A percentile compares a stretch with the other conserved stretches of the same genome.
Conservation (phyloP, 2,329 filamentous ascomycete genomes). For the Pestalotiopsis sp. region DNA sequence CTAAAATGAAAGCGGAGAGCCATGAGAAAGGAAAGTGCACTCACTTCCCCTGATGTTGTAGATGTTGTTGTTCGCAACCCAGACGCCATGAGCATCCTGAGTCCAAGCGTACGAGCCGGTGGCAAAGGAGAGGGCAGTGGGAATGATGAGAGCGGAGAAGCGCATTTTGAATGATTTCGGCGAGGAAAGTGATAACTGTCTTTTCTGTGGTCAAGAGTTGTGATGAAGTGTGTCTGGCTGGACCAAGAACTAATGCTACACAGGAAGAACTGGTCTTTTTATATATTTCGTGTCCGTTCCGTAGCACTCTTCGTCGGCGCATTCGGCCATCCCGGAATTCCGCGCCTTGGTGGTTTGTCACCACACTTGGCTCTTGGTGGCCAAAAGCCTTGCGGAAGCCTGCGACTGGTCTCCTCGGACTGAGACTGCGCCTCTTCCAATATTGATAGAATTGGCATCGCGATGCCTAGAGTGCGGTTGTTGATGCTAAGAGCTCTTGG, state of each 20-base stretch:
- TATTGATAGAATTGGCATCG: no score
- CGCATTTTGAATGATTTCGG: constrained; percentile 3
- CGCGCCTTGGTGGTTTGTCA: no score
- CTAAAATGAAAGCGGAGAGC: background rate
- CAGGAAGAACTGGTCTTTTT: background rate
- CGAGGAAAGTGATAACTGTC: background rate
- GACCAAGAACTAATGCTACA: no score
- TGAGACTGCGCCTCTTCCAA: no score
- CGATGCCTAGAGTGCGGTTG: no score
- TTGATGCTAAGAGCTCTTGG: background rate
- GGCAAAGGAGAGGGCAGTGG: constrained; percentile 6
- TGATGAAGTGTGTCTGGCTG: background rate
- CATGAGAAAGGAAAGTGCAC: background rate
- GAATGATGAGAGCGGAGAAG: background rate
- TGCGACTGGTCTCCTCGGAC: no score
- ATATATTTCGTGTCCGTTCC: background rate
- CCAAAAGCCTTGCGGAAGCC: no score
- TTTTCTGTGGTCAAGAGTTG: background rate
- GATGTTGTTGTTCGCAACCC: constrained; percentile 12
- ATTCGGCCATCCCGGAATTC: no score
- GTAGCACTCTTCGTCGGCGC: no score
- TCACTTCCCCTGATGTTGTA: constrained; percentile 7
- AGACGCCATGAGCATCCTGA: background rate
- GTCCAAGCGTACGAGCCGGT: constrained; percentile 2
- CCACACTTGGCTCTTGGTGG: no score